A percentile compares a stretch with the other conserved stretches of the same genome.
Conservation (phyloP, 169 alveolate genomes). For the Plasmodium berghei region DNA sequence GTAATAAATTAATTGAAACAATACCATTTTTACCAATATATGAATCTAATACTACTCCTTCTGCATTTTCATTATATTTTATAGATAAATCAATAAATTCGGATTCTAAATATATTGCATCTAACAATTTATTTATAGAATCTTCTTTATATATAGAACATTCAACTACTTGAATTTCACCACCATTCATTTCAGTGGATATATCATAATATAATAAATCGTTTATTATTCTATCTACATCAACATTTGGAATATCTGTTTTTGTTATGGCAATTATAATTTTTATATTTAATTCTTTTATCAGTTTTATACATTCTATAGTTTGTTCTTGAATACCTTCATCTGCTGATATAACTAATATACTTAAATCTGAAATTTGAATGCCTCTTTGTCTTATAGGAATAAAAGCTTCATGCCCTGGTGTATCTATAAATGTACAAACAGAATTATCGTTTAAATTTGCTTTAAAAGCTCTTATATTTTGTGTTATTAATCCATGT, state of each 20-base stretch:
- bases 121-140: constrained; percentile 36
- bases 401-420: constrained; percentile 96
- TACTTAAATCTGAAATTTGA: constrained; percentile 92
- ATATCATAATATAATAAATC: constrained; percentile 41
- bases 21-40: constrained; percentile 57
- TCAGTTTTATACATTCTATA: constrained; percentile 91
- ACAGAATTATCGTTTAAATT: constrained; percentile 79
- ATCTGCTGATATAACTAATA: constrained; percentile 94
- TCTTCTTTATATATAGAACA: constrained; percentile 52
- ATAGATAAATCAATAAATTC: constrained; percentile 25
- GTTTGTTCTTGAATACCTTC: constrained; percentile 96
- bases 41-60: constrained; percentile 63
- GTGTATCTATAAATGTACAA: constrained; percentile 95
- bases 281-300: constrained; percentile 83
- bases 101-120: constrained; percentile 68
- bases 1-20: constrained; percentile 57
- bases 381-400: constrained; percentile 95
- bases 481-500: constrained; percentile 94
- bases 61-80: constrained; percentile 3
- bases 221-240: constrained; percentile 39
- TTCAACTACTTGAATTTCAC: constrained; percentile 59
- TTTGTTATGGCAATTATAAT: constrained; percentile 92
- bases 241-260: constrained; percentile 80
- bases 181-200: constrained; percentile 63
- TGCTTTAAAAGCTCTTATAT: constrained; percentile 94